Conservation (phyloP, 176 grass and related monocot genomes). For the Musa schizocarpa region DNA sequence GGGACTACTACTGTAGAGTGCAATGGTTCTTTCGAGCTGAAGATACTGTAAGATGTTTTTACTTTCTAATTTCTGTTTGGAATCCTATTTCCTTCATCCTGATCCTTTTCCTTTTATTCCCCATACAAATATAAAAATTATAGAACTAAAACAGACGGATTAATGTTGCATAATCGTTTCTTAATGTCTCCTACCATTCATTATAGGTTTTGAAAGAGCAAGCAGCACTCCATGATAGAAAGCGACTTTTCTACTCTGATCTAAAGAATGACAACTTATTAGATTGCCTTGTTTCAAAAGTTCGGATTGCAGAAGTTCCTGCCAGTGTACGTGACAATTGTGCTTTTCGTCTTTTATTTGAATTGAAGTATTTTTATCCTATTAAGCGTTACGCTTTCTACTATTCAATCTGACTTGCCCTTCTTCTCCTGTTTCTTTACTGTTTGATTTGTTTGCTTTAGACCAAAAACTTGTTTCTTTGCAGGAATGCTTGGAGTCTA, state of each 20-base stretch:
- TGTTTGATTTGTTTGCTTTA: constrained; percentile 7
- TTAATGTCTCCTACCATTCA: neutral
- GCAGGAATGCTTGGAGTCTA: constrained; percentile 37
- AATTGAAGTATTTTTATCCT: neutral
- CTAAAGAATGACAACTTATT: constrained; percentile 76
- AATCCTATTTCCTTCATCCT: neutral
- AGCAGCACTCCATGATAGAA: constrained; percentile 52
- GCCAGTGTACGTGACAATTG: constrained; percentile 37
- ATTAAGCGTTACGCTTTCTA: neutral
- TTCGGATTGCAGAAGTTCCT: constrained; percentile 48
- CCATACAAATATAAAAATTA: neutral
- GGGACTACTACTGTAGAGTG: constrained; percentile 47
- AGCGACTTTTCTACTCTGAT: constrained; percentile 88
- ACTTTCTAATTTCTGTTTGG: neutral
- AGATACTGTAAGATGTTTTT: constrained; percentile 64
- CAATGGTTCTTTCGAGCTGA: constrained; percentile 96
- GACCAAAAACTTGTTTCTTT: constrained; percentile 29
- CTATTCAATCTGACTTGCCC: neutral
- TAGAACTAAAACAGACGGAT: neutral
- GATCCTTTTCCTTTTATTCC: neutral
- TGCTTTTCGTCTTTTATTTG: neutral
- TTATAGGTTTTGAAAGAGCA: constrained; percentile 72
- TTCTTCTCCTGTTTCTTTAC: neutral
- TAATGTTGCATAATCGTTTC: neutral
- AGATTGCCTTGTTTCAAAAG: constrained; percentile 86